Percentiles rank a stretch among this genome's conserved stretches.
Evolutionary conservation across 2,329 filamentous ascomycete genomes (phyloP).

Genomic region (Sporothrix protearum): DNA sequence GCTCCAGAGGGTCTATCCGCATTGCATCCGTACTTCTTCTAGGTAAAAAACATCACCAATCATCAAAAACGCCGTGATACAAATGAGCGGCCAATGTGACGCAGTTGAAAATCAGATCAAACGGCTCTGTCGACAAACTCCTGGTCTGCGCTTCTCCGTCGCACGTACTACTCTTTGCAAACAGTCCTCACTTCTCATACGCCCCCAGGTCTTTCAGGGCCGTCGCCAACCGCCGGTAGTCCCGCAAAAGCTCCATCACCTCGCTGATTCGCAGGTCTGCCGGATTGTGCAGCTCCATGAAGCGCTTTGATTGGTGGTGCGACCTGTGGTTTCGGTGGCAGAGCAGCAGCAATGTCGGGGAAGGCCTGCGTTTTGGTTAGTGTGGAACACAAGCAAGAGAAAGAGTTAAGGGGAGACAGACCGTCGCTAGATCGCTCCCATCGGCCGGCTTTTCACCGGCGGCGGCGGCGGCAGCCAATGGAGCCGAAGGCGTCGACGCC

Average conservation of each 20-base stretch:
- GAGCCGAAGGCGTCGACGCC: slow-evolving; percentile 41
- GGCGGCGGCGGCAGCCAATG: slow-evolving; percentile 34
- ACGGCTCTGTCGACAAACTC: background rate
- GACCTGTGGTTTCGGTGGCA: slow-evolving; percentile 57
- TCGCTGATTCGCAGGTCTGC: slow-evolving; percentile 70
- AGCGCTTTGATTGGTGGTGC: slow-evolving; percentile 67
- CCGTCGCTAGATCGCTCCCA: slow-evolving; percentile 55
- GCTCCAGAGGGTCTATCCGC: too few species aligned
- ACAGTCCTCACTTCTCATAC: slow-evolving; percentile 46
- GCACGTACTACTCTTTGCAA: background rate
- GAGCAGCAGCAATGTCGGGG: slow-evolving; percentile 54
- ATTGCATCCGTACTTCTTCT: background rate
- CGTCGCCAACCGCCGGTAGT: slow-evolving; percentile 69
- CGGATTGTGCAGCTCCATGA: slow-evolving; percentile 68
- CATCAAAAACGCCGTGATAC: background rate
- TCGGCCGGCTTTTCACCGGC: slow-evolving; percentile 38
- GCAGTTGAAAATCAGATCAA: background rate
- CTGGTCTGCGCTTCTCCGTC: background rate
- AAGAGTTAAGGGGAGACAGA: slow-evolving; percentile 38
- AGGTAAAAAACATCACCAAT: background rate
- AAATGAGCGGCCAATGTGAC: background rate
- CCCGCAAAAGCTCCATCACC: slow-evolving; percentile 65
- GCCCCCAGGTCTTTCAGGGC: slow-evolving; percentile 61
- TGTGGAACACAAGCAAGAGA: background rate
- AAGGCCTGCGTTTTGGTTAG: slow-evolving; percentile 51